Base-by-base conservation (phyloP, 1,284 basidiomycete species). In the Austroboletus niveus region DNA sequence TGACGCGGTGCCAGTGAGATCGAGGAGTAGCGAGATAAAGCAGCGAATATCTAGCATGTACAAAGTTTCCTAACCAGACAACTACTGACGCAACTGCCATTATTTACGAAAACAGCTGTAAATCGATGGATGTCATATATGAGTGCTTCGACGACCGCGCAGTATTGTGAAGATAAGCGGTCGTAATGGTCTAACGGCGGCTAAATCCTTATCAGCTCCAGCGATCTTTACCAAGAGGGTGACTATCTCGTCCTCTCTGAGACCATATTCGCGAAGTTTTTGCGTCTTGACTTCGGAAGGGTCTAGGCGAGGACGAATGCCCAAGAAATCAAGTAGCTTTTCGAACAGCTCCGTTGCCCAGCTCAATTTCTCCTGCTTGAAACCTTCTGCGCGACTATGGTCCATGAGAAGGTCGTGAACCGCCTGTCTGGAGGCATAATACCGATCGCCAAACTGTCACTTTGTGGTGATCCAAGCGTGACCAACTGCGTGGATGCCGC, bases 401-500 rank as follows among this genome's bases (percentile, higher is more conserved):
- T 51, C n/a, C 15, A 62, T 35, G 11, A 68, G 41, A 44, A 69
- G 64, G 17, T 59, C 54, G 40, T 63, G 60, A 20, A 69, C 60
- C 34, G 35, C 48, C 48, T 55, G 48, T 38, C 59, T 52, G 30
- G 65, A 68, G 29, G 42, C 40, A 35, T 44, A 35, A 40, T 65
- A 68, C 42, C 62, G 62, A 6, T 65, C 58, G 17, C 46, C n/a
- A 42, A 66, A 65, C 29, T 55, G 49, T 42, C 51, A 65, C 56
- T 46, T 72, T 35, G 64, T 52, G 24, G 67, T 69, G 30, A 64
- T 59, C 46, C 65, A 69, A 38, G 64, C 67, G 20, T 63, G 64
- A 41, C 54, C 65, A 41, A 55, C 27, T 8, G 45, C 38, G 15
- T 38, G 44, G 15, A 69, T 65, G 34, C 52, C 55, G 41, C 40